Conservation (phyloP, 208 protist genomes). For the Trypanosoma rangeli region DNA sequence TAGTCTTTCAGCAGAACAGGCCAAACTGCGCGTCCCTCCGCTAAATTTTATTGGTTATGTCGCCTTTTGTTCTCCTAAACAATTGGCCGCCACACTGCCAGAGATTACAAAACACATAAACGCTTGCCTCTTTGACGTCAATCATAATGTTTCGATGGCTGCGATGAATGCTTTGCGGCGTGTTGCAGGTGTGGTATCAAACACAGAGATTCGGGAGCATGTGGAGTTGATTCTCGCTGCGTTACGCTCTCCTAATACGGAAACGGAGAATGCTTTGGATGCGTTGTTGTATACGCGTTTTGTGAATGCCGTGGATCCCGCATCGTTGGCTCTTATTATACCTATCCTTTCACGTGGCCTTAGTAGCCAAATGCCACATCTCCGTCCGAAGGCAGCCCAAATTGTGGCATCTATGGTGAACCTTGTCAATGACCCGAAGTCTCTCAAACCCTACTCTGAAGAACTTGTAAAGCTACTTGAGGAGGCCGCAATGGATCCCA, state of each 20-base stretch:
- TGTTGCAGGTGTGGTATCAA: slow-evolving; percentile 90
- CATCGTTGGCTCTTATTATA: slow-evolving; percentile 92
- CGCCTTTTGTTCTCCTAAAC: slow-evolving; percentile 90
- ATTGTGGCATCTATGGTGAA: slow-evolving; percentile 90
- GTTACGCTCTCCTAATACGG: slow-evolving; percentile 83
- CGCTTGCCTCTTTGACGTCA: slow-evolving; percentile 87
- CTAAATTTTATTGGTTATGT: slow-evolving; percentile 92
- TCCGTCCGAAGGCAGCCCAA: slow-evolving; percentile 90
- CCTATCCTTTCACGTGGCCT: slow-evolving; percentile 88
- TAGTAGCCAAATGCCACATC: slow-evolving; percentile 59
- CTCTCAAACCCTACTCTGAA: slow-evolving; percentile 84
- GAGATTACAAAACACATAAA: slow-evolving; percentile 91
- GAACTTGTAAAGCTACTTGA: slow-evolving; percentile 85
- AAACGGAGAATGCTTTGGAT: slow-evolving; percentile 90
- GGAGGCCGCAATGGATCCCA: slow-evolving; percentile 84
- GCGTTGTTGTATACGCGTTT: slow-evolving; percentile 94
- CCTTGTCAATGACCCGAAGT: slow-evolving; percentile 82
- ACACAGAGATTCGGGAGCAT: slow-evolving; percentile 91
- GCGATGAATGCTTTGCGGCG: slow-evolving; percentile 84
- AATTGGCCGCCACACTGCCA: slow-evolving; percentile 87
- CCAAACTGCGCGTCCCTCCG: slow-evolving; percentile 81
- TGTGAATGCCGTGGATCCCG: slow-evolving; percentile 89
- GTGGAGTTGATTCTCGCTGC: slow-evolving; percentile 88
- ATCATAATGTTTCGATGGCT: slow-evolving; percentile 77
- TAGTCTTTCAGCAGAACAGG: slow-evolving; percentile 68